phyloP scores from a whole-genome alignment of 2,329 filamentous ascomycete genomes.

The Didymella segeticola region DNA sequence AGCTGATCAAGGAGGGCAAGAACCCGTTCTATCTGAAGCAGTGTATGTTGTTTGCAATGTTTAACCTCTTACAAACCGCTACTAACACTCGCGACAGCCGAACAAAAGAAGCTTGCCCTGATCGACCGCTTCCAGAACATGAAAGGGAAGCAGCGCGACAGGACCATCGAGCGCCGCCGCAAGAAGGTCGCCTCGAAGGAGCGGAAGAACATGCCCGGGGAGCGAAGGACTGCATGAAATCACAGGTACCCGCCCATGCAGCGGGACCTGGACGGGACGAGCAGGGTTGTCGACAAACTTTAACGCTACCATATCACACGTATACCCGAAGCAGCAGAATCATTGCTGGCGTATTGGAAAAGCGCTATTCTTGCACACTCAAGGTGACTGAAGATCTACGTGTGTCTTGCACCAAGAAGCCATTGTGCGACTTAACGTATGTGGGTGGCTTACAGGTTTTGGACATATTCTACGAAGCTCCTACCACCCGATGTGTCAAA shows the following conservation, averaged over 20 bases:
- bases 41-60: slow-evolving; percentile 46
- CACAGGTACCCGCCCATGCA: slow-evolving; percentile 23
- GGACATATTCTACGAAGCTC: slow-evolving; percentile 9
- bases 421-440: not conserved
- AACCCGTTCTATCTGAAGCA: slow-evolving; percentile 92
- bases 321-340: slow-evolving; percentile 11
- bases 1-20: slow-evolving; percentile 86
- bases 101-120: slow-evolving; percentile 86
- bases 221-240: slow-evolving; percentile 40
- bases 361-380: not conserved
- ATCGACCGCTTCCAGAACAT: slow-evolving; percentile 80
- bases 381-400: slow-evolving; percentile 2
- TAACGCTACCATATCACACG: slow-evolving; percentile 8
- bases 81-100: slow-evolving; percentile 56
- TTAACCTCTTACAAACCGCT: not conserved
- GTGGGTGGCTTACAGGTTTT: slow-evolving; percentile 11
- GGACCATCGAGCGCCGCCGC: slow-evolving; percentile 81
- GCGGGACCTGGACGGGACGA: slow-evolving; percentile 11
- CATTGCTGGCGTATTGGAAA: slow-evolving; percentile 4
- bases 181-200: slow-evolving; percentile 91
- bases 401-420: not conserved
- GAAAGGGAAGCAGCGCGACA: slow-evolving; percentile 84
- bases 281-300: slow-evolving; percentile 13
- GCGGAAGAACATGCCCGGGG: slow-evolving; percentile 66
- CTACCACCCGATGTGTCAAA: slow-evolving; percentile 13